Percentiles rank a stretch among this genome's conserved stretches.
These are phyloP conservation scores for Ascochyta pisi DNA, from an alignment of 2,329 filamentous ascomycete genomes.

Conservation along the genomic window DNA sequence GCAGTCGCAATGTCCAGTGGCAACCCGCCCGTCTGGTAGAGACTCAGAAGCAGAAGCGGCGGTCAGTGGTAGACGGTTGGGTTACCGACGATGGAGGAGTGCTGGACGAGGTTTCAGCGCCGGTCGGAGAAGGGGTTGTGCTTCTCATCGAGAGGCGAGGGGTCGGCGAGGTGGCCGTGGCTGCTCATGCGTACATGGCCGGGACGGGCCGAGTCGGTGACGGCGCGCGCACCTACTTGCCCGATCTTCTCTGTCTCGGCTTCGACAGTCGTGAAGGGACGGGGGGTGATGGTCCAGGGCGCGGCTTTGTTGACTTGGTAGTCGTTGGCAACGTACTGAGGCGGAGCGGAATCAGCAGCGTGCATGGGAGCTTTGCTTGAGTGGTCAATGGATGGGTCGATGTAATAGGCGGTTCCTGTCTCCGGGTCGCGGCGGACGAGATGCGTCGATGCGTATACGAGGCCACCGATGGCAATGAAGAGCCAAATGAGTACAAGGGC, in stretches of 20 bases:
- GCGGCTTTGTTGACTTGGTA: conserved; percentile 54
- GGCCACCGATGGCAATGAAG: conserved; percentile 75
- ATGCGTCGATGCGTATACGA: conserved; percentile 69
- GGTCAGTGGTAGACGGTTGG: conserved; percentile 51
- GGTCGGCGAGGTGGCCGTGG: conserved; percentile 53
- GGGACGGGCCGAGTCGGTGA: conserved; percentile 52
- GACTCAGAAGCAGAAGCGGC: conserved; percentile 54
- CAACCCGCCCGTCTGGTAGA: conserved; percentile 37
- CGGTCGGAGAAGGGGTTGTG: conserved; percentile 43
- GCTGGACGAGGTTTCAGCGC: conserved; percentile 11
- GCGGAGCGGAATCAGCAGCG: conserved; percentile 46
- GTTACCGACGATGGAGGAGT: conserved; percentile 40
- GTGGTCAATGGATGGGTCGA: conserved; percentile 38
- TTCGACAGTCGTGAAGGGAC: conserved; percentile 53
- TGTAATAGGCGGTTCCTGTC: conserved; percentile 57
- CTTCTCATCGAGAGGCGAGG: conserved; percentile 51
- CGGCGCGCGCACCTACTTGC: conserved; percentile 51
- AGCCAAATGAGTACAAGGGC: conserved; percentile 79
- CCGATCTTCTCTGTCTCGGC: conserved; percentile 52
- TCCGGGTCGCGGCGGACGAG: conserved; percentile 69
- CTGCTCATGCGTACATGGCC: conserved; percentile 54
- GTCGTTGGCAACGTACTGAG: conserved; percentile 51
- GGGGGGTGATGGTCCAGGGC: conserved; percentile 55
- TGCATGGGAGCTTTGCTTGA: conserved; percentile 24
- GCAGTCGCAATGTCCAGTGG: conserved; percentile 41